Base-by-base conservation (phyloP, 192 early-diverging fungal species). In the Rhizoclosmatium globosum region DNA sequence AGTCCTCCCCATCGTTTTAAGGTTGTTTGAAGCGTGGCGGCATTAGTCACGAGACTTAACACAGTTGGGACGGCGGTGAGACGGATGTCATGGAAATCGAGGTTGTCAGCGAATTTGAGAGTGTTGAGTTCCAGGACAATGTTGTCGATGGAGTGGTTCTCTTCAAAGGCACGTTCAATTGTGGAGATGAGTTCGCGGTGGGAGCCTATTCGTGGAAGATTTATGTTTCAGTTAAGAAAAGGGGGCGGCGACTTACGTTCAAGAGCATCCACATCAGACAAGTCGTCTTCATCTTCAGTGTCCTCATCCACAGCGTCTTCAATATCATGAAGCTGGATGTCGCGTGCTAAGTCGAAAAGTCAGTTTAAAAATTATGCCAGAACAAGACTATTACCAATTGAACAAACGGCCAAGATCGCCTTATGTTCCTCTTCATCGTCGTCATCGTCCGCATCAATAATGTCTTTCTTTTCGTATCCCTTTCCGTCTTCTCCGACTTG, bases 71-170 rank as follows among this genome's bases (percentile, higher is more conserved):
- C 85, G n/a, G 95, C 87, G 11, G 92, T 85, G 50, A 85, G 85
- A 6, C 95, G 89, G 77, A 97, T 86, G 81, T 96, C 93, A 45
- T 91, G 85, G 76, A 93, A 94, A 11, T 89, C 90, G 19, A 92
- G 91, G 83, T 97, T 93, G 68, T 90, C 91, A 23, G 95, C 91
- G 91, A 98, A 92, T 57, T 95, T 94, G 62, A 96, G 84, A 3
- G 93, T 92, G 68, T 94, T 96, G 17, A 98, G 85, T 85, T 99
- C 97, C 11, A 97, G 82, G 4, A 87, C 87, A 9, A 95, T 89
- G 71, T 91, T 91, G 38, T 94, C 92, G 15, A 94, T 86, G 4
- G 83, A 77, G 79, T 96, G 94, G 58, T 88, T 83, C 64, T 96
- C 95, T 23, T 84, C 86, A 73, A 97, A 91, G 6, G 95, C 94